Conservation (phyloP, 768 basidiomycete genomes). For the Chalciporus chontae region DNA sequence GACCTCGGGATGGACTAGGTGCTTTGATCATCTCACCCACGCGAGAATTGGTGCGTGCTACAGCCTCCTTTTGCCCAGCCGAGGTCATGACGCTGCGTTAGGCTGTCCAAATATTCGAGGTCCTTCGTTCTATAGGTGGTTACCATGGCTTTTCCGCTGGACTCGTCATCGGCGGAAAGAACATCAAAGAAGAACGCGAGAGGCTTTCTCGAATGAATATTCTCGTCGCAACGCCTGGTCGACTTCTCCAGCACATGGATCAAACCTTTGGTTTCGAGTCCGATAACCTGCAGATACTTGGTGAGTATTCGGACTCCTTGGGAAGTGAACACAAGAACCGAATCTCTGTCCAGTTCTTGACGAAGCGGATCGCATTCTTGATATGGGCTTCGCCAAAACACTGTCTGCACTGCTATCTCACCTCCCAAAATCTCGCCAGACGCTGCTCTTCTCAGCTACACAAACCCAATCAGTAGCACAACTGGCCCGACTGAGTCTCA, state of each 20-base stretch:
- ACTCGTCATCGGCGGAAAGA: conserved; percentile 94
- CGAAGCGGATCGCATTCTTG: conserved; percentile 94
- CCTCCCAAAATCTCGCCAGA: conserved; percentile 89
- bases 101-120: conserved; percentile 99
- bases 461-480: conserved; percentile 88
- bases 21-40: conserved; percentile 94
- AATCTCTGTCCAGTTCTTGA: conserved; percentile 65
- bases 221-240: conserved; percentile 94
- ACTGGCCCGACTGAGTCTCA: conserved; percentile 85
- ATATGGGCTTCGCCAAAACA: conserved; percentile 92
- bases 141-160: conserved; percentile 93
- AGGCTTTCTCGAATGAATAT: conserved; percentile 94
- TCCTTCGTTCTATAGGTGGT: conserved; percentile 88
- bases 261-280: conserved; percentile 94
- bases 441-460: conserved; percentile 94
- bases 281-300: conserved; percentile 86
- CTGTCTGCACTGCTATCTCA: conserved; percentile 89
- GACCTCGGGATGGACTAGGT: conserved; percentile 72
- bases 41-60: conserved; percentile 71
- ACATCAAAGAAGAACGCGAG: conserved; percentile 87
- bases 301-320: conserved; percentile 41
- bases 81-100: conserved; percentile 27
- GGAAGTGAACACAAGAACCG: background rate
- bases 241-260: conserved; percentile 96
- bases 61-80: background rate